Evolutionary conservation across 1,284 basidiomycete genomes (phyloP).

Genomic region (Rhodotorula glutinis): DNA sequence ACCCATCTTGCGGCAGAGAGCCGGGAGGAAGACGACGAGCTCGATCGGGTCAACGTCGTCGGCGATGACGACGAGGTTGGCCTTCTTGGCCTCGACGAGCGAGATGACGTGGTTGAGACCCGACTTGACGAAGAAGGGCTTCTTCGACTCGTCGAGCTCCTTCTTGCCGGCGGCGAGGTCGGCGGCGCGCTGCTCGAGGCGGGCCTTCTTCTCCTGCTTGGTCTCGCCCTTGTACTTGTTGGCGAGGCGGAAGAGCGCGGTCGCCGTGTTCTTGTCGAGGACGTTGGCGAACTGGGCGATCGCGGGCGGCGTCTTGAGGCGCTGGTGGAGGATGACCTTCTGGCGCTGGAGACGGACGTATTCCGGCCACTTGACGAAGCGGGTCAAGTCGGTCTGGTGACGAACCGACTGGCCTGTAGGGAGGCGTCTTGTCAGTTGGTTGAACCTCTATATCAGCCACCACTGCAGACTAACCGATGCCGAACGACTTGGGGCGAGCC

Average conservation of each 20-base stretch:
- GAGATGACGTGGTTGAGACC: constrained; percentile 39
- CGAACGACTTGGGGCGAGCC: constrained; percentile 84
- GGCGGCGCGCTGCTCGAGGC: constrained; percentile 72
- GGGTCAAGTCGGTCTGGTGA: constrained; percentile 84
- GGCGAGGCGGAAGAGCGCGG: constrained; percentile 93
- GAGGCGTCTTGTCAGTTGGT: neutral
- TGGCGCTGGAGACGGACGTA: constrained; percentile 98
- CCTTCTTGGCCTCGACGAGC: constrained; percentile 59
- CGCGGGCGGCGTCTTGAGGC: constrained; percentile 96
- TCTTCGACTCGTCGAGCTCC: constrained; percentile 53
- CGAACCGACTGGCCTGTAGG: constrained; percentile 84
- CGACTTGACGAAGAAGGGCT: constrained; percentile 88
- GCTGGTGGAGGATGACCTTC: constrained; percentile 97
- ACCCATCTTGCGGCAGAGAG: constrained; percentile 98
- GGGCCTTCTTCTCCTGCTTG: constrained; percentile 96
- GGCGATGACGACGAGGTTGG: constrained; percentile 90
- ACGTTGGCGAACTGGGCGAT: constrained; percentile 98
- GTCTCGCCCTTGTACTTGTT: constrained; percentile 94
- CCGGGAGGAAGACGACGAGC: constrained; percentile 95
- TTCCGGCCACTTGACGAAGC: constrained; percentile 99
- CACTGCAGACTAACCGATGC: constrained; percentile 61
- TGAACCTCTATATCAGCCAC: no score
- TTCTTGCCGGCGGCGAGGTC: constrained; percentile 75
- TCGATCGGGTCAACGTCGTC: constrained; percentile 99
- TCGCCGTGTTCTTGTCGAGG: constrained; percentile 99